A percentile compares a stretch with the other conserved stretches of the same genome.
Conservation (phyloP, 345 rosid species). For the Lepidium sativum region DNA sequence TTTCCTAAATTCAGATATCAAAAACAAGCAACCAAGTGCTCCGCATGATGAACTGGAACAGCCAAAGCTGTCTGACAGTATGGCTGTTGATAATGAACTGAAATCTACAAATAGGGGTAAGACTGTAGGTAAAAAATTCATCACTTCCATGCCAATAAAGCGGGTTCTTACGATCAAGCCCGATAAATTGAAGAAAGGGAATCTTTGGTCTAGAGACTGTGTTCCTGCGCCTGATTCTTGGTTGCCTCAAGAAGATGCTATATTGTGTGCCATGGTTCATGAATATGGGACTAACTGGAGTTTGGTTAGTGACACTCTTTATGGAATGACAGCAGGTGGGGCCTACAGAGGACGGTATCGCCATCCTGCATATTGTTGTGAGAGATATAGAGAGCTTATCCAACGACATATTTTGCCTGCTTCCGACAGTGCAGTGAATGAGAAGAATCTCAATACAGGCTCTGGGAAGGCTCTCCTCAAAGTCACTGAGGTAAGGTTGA, state of each 20-base stretch:
- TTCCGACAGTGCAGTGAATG: constrained; percentile 53
- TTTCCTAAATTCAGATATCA: constrained; percentile 34
- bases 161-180: constrained; percentile 74
- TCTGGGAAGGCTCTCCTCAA: constrained; percentile 90
- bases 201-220: constrained; percentile 88
- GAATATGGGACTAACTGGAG: constrained; percentile 96
- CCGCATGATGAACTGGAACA: constrained; percentile 38
- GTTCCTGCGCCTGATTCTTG: constrained; percentile 89
- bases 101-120: constrained; percentile 60
- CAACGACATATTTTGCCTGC: constrained; percentile 65
- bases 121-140: constrained; percentile 67
- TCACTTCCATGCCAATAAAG: constrained; percentile 74
- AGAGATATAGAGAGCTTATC: constrained; percentile 84
- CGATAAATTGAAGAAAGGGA: constrained; percentile 87
- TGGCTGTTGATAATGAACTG: constrained; percentile 52
- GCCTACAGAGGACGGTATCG: constrained; percentile 87
- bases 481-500: constrained; percentile 83
- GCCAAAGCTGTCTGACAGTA: constrained; percentile 28
- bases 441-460: constrained; percentile 51
- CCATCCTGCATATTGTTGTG: constrained; percentile 89
- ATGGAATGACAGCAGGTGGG: constrained; percentile 96
- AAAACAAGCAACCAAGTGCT: constrained; percentile 32
- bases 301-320: constrained; percentile 67
- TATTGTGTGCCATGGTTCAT: constrained; percentile 95
- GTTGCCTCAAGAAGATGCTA: constrained; percentile 96